Base-by-base conservation (phyloP, 2,329 filamentous ascomycete species). In the Paracoccidioides brasiliensis region DNA sequence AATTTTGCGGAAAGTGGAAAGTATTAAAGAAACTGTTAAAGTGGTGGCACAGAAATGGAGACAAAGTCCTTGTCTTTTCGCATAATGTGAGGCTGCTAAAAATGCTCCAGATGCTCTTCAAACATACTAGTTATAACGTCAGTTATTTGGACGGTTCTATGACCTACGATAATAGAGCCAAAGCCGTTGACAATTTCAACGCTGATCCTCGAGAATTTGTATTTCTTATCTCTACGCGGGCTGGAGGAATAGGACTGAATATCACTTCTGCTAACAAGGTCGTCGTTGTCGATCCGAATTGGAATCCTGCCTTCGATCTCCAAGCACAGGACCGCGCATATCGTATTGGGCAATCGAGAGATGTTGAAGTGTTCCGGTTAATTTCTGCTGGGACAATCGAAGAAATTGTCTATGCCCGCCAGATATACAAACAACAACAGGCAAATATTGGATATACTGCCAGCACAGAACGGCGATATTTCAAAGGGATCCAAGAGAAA, bases 371-470 rank as follows among this genome's bases (percentile, higher is more conserved):
- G 0, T 97, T 95, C 68, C 84, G 93, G 3, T 80, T 98, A 1
- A 83, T 98, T 15, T 91, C 87, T 1, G 83, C 88, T 1, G 93
- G 93, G 0, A 97, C 93, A 0, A 89, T 98, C 14, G 93, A 98
- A 67, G 93, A 98, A 69, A 93, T 96, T 54, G 89, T 97, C 6
- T 98, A 98, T 64, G 93, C 91, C 0, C 81, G 93, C 5, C 93
- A 98, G 65, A 93, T 98, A 42, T 98, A 98, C 78, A 98, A 98
- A 70, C 93, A 98, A 67, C 93, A 98, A 65, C 93, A 97, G 72
- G 91, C 93, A 32, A 97, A 96, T 65, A 97, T 98, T 57, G 93
- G 88, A 0, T 97, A 98, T 70, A 94, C 85, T 38, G 93, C 93
- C 0, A 94, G 88, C 0, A 86, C 84, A 4, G 93, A 98, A 70